Conservation (phyloP, 2,329 filamentous ascomycete genomes). For the Diaporthe sp. region DNA sequence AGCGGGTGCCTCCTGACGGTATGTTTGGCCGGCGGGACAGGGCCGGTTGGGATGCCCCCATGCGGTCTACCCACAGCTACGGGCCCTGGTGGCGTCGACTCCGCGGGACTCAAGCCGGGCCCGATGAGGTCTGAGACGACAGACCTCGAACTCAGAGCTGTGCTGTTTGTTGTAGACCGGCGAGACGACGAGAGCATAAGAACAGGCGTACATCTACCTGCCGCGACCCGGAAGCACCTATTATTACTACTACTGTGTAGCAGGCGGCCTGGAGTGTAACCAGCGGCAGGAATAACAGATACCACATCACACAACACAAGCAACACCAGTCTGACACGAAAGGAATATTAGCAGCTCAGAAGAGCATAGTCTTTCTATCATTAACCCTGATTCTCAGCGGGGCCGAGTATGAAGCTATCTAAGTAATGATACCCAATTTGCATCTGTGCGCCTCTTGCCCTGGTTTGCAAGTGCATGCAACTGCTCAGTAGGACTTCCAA, state of each 20-base stretch:
- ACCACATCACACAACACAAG: not conserved
- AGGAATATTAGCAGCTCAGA: not conserved
- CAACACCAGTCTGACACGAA: not conserved
- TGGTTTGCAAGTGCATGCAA: not conserved
- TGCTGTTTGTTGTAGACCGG: not conserved
- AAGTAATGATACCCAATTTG: slow-evolving; percentile 24
- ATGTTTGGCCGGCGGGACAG: not conserved
- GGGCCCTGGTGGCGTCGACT: too few relatives aligned
- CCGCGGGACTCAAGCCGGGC: not conserved
- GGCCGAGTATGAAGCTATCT: slow-evolving; percentile 26
- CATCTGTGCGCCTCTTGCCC: not conserved
- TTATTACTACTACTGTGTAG: not conserved
- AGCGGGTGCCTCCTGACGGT: not conserved
- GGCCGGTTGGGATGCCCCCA: not conserved
- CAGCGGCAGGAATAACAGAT: not conserved
- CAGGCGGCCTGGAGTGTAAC: too few relatives aligned
- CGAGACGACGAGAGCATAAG: not conserved
- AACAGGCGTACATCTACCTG: not conserved
- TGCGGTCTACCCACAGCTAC: not conserved
- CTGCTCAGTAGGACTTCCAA: slow-evolving; percentile 14
- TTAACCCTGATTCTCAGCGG: slow-evolving; percentile 29
- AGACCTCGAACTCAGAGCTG: not conserved
- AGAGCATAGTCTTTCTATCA: slow-evolving; percentile 29
- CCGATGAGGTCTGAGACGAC: not conserved
- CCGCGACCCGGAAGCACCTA: not conserved